These are phyloP conservation scores for Sclerotinia minor DNA, from an alignment of 2,329 filamentous ascomycete genomes.

Conservation along the genomic window DNA sequence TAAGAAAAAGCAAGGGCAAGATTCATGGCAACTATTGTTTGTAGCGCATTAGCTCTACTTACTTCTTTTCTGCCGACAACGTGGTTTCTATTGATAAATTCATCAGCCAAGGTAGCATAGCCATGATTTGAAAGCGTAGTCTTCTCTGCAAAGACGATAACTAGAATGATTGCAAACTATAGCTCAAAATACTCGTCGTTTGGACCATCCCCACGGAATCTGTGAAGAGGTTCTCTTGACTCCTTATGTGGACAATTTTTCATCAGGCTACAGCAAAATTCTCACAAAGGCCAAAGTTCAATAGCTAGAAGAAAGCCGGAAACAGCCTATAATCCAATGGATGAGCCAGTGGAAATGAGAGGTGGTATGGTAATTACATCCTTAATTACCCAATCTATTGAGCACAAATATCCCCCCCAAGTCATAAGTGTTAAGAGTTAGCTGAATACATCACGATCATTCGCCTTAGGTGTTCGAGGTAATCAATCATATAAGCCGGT, in stretches of 20 bases:
- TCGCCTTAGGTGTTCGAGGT: slow-evolving; percentile 42
- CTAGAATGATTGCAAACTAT: slow-evolving; percentile 52
- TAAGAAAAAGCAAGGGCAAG: slow-evolving; percentile 42
- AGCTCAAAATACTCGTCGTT: slow-evolving; percentile 46
- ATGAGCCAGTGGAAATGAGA: slow-evolving; percentile 75
- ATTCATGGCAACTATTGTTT: not conserved
- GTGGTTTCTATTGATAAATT: slow-evolving; percentile 52
- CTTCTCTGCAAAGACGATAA: slow-evolving; percentile 58
- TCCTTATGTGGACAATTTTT: slow-evolving; percentile 47
- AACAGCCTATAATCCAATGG: slow-evolving; percentile 72
- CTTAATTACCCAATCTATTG: slow-evolving; percentile 66
- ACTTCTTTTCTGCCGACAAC: slow-evolving; percentile 47
- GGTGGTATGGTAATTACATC: slow-evolving; percentile 60
- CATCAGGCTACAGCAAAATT: too few relatives aligned
- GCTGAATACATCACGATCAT: slow-evolving; percentile 70
- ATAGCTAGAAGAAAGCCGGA: slow-evolving; percentile 52
- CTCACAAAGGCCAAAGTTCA: slow-evolving; percentile 30
- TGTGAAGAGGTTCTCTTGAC: slow-evolving; percentile 54
- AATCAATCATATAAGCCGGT: too few relatives aligned
- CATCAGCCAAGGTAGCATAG: slow-evolving; percentile 53
- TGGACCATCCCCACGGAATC: slow-evolving; percentile 55
- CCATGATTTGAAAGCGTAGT: slow-evolving; percentile 23
- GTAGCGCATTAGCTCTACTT: not conserved
- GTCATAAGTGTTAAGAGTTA: slow-evolving; percentile 78
- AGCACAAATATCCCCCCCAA: slow-evolving; percentile 71